These are phyloP conservation scores for Xylariaceae sp. DNA, from an alignment of 2,329 filamentous ascomycete species.

Conservation along the genomic window DNA sequence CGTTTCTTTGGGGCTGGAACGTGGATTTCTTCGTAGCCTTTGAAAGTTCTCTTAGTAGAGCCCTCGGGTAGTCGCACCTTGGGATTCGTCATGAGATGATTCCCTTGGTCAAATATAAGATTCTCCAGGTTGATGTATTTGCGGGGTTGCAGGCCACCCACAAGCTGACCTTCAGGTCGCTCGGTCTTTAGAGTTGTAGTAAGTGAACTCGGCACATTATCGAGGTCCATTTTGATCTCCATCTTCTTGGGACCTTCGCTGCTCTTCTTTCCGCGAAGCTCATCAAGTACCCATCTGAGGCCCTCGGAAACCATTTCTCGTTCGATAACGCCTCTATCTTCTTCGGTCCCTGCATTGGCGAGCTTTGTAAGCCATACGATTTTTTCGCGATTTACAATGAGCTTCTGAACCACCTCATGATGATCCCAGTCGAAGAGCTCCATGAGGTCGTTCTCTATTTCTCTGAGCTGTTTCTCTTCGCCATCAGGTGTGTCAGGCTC, in stretches of 20 bases:
- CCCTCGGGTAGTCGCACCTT: slow-evolving; percentile 92
- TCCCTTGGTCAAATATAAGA: slow-evolving; percentile 93
- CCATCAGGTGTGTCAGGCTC: slow-evolving; percentile 65
- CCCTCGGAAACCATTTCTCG: slow-evolving; percentile 89
- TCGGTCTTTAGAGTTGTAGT: slow-evolving; percentile 48
- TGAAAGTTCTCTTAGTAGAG: slow-evolving; percentile 91
- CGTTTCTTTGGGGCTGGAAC: slow-evolving; percentile 90
- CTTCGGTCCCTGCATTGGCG: slow-evolving; percentile 74
- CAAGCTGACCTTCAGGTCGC: slow-evolving; percentile 61
- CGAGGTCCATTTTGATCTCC: slow-evolving; percentile 95
- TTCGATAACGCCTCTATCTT: slow-evolving; percentile 73
- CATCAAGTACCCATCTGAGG: slow-evolving; percentile 79
- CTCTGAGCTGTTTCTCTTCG: slow-evolving; percentile 78
- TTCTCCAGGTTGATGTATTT: slow-evolving; percentile 93
- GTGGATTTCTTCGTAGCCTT: slow-evolving; percentile 98
- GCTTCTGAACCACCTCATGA: slow-evolving; percentile 83
- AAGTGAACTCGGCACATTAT: slow-evolving; percentile 57
- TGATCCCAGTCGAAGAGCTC: slow-evolving; percentile 97
- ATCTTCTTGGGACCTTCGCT: slow-evolving; percentile 62
- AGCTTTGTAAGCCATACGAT: slow-evolving; percentile 92
- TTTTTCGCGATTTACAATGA: slow-evolving; percentile 89
- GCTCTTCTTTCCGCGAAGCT: slow-evolving; percentile 71
- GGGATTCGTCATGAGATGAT: slow-evolving; percentile 98
- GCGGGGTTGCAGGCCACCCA: slow-evolving; percentile 80
- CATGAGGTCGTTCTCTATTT: slow-evolving; percentile 98